Evolutionary conservation across 257 asterid genomes (phyloP), one percentile per base, ranked within the genome.

Genomic region (Voacanga thouarsii): DNA sequence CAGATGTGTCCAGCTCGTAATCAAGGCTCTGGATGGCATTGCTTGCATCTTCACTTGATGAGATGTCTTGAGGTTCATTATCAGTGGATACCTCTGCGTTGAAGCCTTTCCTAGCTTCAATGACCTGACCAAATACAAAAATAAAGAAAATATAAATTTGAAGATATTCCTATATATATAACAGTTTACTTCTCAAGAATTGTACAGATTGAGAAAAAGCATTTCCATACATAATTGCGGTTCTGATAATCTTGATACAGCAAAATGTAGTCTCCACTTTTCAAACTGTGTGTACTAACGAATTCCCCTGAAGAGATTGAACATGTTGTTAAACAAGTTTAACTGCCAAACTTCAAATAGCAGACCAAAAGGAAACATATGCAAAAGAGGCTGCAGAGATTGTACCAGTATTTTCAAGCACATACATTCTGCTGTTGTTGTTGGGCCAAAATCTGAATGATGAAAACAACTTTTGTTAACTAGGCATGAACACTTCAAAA

Each of bases 401-500:
- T 33, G 74, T 73, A 87, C 90, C 90, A 7, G 90, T 87, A 72
- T 87, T 87, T 77, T 87, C 90, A 19, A 87, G 84, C 63, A 87
- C 86, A 77, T 87, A 87, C 90, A 87, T 87, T 16, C 90, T 76
- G 76, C 90, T 87, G 80, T 80, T 87, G 77, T 87, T 87, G 78
- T 87, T 87, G 9, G 90, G 90, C 90, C 90, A 87, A 26, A 37
- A 87, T 55, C 90, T 87, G 83, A 74, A 57, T 18, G 2, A 65
- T 8, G 51, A 41, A 67, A 63, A 74, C 4, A 43, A 45, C n/a
- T 37, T 68, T 21, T 51, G 11, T 1, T 37, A 6, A 45, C 59
- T 70, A 26, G 56, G 49, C 18, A 0, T 53, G 23, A 4, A 18
- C 30, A 7, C 53, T 69, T 43, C 59, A 53, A 6, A 53, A 69